Evolutionary conservation across 2,329 filamentous ascomycete species (phyloP).

Genomic region (Trichoderma breve): DNA sequence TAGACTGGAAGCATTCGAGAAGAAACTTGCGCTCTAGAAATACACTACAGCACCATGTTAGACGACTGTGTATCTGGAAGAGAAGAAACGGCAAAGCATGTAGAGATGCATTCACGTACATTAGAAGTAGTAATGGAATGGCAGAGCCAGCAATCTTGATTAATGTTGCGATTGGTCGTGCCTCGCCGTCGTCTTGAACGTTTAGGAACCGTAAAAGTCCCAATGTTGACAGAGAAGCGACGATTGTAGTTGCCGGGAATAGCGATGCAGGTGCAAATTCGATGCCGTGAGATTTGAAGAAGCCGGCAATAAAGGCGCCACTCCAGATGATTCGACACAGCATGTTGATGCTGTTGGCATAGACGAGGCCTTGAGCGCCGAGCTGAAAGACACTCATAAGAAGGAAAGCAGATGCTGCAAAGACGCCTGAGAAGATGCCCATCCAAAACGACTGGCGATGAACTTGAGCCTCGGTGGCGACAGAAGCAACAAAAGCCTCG

Average conservation of each 20-base stretch:
- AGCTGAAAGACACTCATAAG: constrained; percentile 67
- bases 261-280: constrained; percentile 29
- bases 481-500: constrained; percentile 89
- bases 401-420: constrained; percentile 70
- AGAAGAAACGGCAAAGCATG: constrained; percentile 28
- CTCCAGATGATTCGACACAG: constrained; percentile 80
- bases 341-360: constrained; percentile 91
- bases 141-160: constrained; percentile 50
- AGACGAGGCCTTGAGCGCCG: constrained; percentile 78
- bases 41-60: constrained; percentile 39
- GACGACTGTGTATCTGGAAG: constrained; percentile 22
- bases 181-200: constrained; percentile 26
- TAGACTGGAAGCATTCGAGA: constrained; percentile 47
- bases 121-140: constrained; percentile 50
- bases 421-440: constrained; percentile 73
- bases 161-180: constrained; percentile 36
- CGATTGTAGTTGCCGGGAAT: constrained; percentile 30
- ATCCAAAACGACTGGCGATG: constrained; percentile 80
- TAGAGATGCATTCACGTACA: constrained; percentile 52
- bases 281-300: constrained; percentile 51
- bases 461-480: constrained; percentile 73
- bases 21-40: constrained; percentile 56
- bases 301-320: constrained; percentile 64
- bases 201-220: constrained; percentile 30
- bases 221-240: constrained; percentile 30